Percentiles rank a stretch among this genome's conserved stretches.
Conservation (phyloP, 2,329 filamentous ascomycete genomes). For the Parastagonospora avenae region DNA sequence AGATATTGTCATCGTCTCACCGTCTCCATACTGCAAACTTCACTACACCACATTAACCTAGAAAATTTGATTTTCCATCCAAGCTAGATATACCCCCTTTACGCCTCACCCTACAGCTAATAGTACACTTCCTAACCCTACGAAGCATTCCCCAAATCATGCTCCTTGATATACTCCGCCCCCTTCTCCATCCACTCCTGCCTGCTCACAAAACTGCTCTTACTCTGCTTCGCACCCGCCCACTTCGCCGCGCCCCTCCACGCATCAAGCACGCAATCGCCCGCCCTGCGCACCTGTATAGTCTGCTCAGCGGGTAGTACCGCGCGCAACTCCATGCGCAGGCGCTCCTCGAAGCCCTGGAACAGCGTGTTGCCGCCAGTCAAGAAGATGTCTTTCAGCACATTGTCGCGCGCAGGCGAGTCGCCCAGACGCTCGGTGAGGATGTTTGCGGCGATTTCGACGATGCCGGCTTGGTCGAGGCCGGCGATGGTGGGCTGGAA, state of each 20-base stretch:
- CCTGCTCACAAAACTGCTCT: slow-evolving; percentile 70
- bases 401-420: slow-evolving; percentile 64
- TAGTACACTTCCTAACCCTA: background rate
- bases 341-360: slow-evolving; percentile 85
- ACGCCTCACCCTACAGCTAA: background rate
- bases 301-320: slow-evolving; percentile 73
- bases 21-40: too few species aligned
- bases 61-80: too few species aligned
- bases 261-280: slow-evolving; percentile 80
- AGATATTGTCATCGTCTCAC: too few species aligned
- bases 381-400: slow-evolving; percentile 86
- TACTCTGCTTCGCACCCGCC: slow-evolving; percentile 68
- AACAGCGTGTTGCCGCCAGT: slow-evolving; percentile 94
- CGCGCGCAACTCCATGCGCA: slow-evolving; percentile 68
- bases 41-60: too few species aligned
- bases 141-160: slow-evolving; percentile 50
- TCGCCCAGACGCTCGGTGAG: slow-evolving; percentile 76
- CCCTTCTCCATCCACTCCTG: slow-evolving; percentile 93
- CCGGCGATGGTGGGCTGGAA: slow-evolving; percentile 93
- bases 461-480: slow-evolving; percentile 88
- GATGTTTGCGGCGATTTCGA: slow-evolving; percentile 91
- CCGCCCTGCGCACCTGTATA: slow-evolving; percentile 73
- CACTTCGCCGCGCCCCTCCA: slow-evolving; percentile 93
- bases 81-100: background rate
- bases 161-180: slow-evolving; percentile 86